Conservation (phyloP, 441 rosid species). For the Populus tomentosa region DNA sequence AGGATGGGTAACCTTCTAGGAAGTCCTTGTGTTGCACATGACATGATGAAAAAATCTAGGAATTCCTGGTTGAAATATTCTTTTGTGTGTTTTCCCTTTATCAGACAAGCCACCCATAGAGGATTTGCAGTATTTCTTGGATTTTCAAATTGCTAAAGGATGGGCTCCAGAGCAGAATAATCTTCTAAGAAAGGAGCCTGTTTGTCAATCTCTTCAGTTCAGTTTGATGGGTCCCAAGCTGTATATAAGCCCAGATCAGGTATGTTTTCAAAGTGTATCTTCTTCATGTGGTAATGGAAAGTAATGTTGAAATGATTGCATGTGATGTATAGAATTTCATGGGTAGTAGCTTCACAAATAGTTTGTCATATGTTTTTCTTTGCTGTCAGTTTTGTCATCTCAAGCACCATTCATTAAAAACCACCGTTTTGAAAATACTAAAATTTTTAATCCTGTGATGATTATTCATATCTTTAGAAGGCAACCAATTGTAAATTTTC, state of each 20-base stretch:
- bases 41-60: neutral
- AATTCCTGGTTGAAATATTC: neutral
- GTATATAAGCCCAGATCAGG: slow-evolving; percentile 70
- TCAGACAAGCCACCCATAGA: slow-evolving; percentile 68
- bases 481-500: neutral
- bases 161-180: slow-evolving; percentile 73
- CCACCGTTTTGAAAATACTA: neutral
- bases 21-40: neutral
- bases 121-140: slow-evolving; percentile 64
- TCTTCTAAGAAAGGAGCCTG: slow-evolving; percentile 64
- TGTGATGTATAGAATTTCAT: neutral
- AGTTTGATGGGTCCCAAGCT: slow-evolving; percentile 80
- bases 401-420: neutral
- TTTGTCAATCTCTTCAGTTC: slow-evolving; percentile 72
- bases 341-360: neutral
- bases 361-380: neutral
- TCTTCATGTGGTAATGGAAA: slow-evolving; percentile 3
- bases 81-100: slow-evolving; percentile 9
- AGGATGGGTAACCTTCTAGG: neutral
- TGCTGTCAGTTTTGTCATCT: neutral
- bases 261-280: slow-evolving; percentile 14
- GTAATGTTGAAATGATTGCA: neutral
- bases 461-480: neutral
- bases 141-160: slow-evolving; percentile 54
- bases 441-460: neutral